These are phyloP conservation scores for Yamadazyma scolyti DNA, from an alignment of 805 yeast genomes.

Conservation along the genomic window DNA sequence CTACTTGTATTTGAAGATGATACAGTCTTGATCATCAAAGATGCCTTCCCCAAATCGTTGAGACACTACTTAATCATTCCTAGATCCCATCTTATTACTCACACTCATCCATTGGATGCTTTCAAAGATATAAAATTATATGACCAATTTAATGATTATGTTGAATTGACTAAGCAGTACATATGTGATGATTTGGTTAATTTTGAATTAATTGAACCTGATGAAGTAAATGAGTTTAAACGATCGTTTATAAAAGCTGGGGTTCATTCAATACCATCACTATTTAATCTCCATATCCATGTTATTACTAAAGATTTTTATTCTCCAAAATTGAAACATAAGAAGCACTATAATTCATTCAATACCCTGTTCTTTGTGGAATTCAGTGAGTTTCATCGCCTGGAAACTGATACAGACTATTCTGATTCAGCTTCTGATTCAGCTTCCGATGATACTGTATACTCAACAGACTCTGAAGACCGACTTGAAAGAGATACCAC, in stretches of 20 bases:
- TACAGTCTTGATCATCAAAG: slow-evolving; percentile 53
- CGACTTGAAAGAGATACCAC: slow-evolving; percentile 4
- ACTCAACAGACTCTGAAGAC: background rate
- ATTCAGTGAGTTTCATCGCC: slow-evolving; percentile 41
- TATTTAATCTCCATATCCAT: slow-evolving; percentile 70
- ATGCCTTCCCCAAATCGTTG: slow-evolving; percentile 59
- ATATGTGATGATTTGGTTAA: slow-evolving; percentile 24
- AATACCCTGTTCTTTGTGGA: slow-evolving; percentile 60
- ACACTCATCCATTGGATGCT: slow-evolving; percentile 49
- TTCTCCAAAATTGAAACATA: slow-evolving; percentile 53
- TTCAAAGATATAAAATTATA: slow-evolving; percentile 30
- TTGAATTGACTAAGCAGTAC: slow-evolving; percentile 31
- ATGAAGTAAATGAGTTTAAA: slow-evolving; percentile 13
- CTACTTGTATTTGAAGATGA: slow-evolving; percentile 47
- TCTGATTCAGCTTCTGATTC: slow-evolving; percentile 5
- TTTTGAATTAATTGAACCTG: slow-evolving; percentile 1
- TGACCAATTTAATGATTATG: slow-evolving; percentile 23
- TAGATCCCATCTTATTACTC: slow-evolving; percentile 36
- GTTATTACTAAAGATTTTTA: slow-evolving; percentile 63
- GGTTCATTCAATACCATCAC: slow-evolving; percentile 67
- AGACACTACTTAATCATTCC: slow-evolving; percentile 65
- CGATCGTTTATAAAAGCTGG: slow-evolving; percentile 47
- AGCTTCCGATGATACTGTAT: slow-evolving; percentile 1
- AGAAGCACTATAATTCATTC: slow-evolving; percentile 69
- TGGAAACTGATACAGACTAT: slow-evolving; percentile 2